Percentiles rank a stretch among this genome's conserved stretches.
Conservation (phyloP, 2,329 filamentous ascomycete genomes). For the Penicillium sp. region DNA sequence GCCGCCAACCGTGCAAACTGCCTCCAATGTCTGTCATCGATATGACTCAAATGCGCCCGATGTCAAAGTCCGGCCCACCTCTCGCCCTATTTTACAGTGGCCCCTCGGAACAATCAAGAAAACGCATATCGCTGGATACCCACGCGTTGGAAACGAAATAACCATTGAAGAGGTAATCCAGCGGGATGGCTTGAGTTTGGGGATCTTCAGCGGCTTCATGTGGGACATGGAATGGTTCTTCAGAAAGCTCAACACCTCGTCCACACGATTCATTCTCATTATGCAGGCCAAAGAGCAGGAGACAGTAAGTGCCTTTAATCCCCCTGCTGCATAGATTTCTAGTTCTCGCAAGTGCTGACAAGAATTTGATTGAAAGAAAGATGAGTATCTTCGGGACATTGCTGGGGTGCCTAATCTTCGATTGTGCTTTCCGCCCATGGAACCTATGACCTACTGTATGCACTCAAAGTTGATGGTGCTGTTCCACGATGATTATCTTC, state of each 20-base stretch:
- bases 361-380: slow-evolving; percentile 29
- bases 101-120: slow-evolving; percentile 72
- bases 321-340: background rate
- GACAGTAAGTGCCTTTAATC: slow-evolving; percentile 32
- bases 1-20: background rate
- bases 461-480: slow-evolving; percentile 93
- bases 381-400: slow-evolving; percentile 42
- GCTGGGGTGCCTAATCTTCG: slow-evolving; percentile 57
- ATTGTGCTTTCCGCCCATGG: slow-evolving; percentile 80
- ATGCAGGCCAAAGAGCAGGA: slow-evolving; percentile 60
- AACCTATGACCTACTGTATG: slow-evolving; percentile 71
- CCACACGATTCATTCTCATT: slow-evolving; percentile 65
- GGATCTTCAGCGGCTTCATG: slow-evolving; percentile 82
- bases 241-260: slow-evolving; percentile 64
- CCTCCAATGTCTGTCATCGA: background rate
- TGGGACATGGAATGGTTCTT: slow-evolving; percentile 83
- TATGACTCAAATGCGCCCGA: slow-evolving; percentile 4
- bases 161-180: slow-evolving; percentile 86
- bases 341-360: background rate
- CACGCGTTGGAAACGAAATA: slow-evolving; percentile 69
- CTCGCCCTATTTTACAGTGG: slow-evolving; percentile 45
- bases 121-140: slow-evolving; percentile 71
- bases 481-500: slow-evolving; percentile 72
- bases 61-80: slow-evolving; percentile 13
- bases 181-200: slow-evolving; percentile 69